Evolutionary conservation across 2,329 filamentous ascomycete genomes (phyloP).

Genomic region (Didymella segeticola): DNA sequence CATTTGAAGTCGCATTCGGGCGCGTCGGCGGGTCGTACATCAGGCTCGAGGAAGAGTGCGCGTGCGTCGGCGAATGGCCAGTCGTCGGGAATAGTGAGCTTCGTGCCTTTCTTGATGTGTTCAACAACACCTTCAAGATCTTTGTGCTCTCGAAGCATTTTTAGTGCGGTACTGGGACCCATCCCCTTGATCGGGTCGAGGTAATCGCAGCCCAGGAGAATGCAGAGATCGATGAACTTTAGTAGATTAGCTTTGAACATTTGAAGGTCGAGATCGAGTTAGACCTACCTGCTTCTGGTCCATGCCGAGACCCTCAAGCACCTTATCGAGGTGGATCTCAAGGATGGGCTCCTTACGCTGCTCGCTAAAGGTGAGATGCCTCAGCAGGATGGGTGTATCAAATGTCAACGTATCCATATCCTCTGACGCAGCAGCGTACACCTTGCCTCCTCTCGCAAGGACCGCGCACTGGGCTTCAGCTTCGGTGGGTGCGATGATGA

Average conservation of each 20-base stretch:
- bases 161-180: constrained; percentile 88
- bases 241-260: background rate
- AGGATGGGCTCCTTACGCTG: constrained; percentile 97
- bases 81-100: constrained; percentile 82
- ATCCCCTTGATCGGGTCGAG: constrained; percentile 95
- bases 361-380: constrained; percentile 96
- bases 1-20: constrained; percentile 96
- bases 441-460: constrained; percentile 87
- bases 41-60: constrained; percentile 87
- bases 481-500: constrained; percentile 93
- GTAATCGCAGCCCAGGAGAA: constrained; percentile 96
- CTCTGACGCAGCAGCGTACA: constrained; percentile 94
- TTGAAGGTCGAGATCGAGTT: background rate
- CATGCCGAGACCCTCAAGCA: constrained; percentile 87
- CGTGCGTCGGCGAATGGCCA: constrained; percentile 96
- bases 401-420: constrained; percentile 99
- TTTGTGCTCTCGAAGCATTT: constrained; percentile 91
- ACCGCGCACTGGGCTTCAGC: constrained; percentile 96
- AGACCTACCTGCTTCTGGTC: constrained; percentile 75
- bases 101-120: constrained; percentile 77
- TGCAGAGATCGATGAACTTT: constrained; percentile 96
- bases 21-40: constrained; percentile 83
- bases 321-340: constrained; percentile 87
- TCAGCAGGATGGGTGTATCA: constrained; percentile 84
- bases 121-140: constrained; percentile 87